Percentiles rank a stretch among this genome's conserved stretches.
phyloP scores from a whole-genome alignment of 225 moss, liverwort and hornwort species.

The Rhytidiadelphus loreus region DNA sequence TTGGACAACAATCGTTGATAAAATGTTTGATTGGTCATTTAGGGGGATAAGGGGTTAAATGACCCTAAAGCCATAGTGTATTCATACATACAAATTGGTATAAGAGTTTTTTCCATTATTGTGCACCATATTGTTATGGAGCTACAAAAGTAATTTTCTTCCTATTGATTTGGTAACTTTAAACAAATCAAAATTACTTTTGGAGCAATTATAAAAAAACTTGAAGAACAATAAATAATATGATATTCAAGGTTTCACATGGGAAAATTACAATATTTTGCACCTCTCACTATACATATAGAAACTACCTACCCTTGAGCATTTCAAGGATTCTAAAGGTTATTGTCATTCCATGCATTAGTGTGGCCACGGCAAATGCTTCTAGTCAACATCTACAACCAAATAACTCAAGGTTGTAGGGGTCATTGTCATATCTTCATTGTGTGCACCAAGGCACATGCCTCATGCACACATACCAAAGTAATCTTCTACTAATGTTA shows the following conservation, averaged over 20 bases:
- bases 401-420: background rate
- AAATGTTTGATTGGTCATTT: background rate
- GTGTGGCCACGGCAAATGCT: background rate
- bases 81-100: background rate
- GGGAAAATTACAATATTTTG: background rate
- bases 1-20: too few species aligned
- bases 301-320: background rate
- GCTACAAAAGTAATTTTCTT: background rate
- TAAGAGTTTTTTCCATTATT: background rate
- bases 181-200: background rate
- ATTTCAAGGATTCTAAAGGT: background rate
- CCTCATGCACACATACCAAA: accelerated
- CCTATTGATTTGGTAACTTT: background rate
- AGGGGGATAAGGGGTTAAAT: background rate
- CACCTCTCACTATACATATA: background rate
- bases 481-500: background rate
- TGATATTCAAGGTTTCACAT: background rate
- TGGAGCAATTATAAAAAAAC: background rate
- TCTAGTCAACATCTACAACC: background rate
- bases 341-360: background rate
- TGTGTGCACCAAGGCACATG: background rate
- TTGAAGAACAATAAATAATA: background rate
- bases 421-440: background rate
- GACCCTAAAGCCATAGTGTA: too few species aligned
- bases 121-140: background rate